These are phyloP conservation scores for Vanrija sp. DNA, from an alignment of 1,284 basidiomycete genomes.

Conservation along the genomic window DNA sequence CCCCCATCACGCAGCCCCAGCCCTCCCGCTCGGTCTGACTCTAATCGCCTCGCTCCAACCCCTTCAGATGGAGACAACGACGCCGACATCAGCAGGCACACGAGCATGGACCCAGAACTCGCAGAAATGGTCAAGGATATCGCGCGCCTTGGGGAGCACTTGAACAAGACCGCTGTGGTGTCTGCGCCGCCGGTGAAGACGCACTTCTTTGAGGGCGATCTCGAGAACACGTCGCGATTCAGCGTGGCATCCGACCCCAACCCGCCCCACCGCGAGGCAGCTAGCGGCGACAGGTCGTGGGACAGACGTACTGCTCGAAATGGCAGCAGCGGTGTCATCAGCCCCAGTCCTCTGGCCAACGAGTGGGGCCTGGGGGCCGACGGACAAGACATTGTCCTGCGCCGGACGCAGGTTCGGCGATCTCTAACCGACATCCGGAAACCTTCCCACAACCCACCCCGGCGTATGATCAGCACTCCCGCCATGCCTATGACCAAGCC, in stretches of 20 bases:
- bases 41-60: constrained; percentile 19
- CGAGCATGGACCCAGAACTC: constrained; percentile 35
- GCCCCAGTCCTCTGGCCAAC: constrained; percentile 41
- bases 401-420: constrained; percentile 6
- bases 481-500: constrained; percentile 18
- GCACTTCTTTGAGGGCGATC: constrained; percentile 34
- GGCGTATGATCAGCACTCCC: constrained; percentile 14
- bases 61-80: constrained; percentile 25
- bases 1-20: constrained; percentile 43
- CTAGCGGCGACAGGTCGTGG: constrained; percentile 4
- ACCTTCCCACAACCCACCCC: not conserved
- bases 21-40: constrained; percentile 29
- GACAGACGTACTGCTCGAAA: constrained; percentile 19
- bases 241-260: not conserved
- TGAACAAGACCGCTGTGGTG: constrained; percentile 7
- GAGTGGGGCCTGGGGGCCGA: constrained; percentile 32
- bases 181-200: constrained; percentile 41
- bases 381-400: constrained; percentile 1
- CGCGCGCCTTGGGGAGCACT: constrained; percentile 11
- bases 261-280: not conserved
- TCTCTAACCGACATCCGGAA: constrained; percentile 11
- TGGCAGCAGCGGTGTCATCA: constrained; percentile 35
- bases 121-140: constrained; percentile 15
- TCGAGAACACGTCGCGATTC: not conserved
- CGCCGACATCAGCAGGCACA: constrained; percentile 38